Percentiles rank a stretch among this genome's conserved stretches.
These are phyloP conservation scores for Fusarium sp. DNA, from an alignment of 2,329 filamentous ascomycete species.

Conservation along the genomic window DNA sequence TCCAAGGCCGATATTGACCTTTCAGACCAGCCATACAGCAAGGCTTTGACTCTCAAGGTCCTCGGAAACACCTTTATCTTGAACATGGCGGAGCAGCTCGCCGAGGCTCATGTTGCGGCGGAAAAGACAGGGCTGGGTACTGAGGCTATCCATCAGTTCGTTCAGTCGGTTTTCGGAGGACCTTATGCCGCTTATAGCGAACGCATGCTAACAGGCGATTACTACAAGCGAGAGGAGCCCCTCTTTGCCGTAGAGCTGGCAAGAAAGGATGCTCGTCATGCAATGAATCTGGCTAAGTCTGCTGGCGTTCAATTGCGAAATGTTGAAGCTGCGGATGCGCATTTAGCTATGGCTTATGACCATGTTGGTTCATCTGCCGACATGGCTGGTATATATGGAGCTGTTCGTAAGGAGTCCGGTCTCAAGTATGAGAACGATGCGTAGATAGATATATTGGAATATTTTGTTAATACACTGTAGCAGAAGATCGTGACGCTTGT, in stretches of 20 bases:
- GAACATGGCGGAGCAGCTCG: conserved; percentile 82
- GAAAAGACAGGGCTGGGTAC: conserved; percentile 83
- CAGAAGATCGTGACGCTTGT: too few species aligned
- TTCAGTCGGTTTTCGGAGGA: conserved; percentile 80
- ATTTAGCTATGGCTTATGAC: conserved; percentile 76
- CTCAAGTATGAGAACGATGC: conserved; percentile 75
- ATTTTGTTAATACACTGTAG: background rate
- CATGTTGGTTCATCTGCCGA: conserved; percentile 77
- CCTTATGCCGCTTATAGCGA: conserved; percentile 79
- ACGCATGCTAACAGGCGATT: conserved; percentile 80
- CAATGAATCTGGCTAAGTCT: conserved; percentile 71
- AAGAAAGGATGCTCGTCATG: conserved; percentile 84
- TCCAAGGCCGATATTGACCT: conserved; percentile 77
- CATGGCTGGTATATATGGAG: conserved; percentile 85
- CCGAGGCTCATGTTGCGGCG: conserved; percentile 81
- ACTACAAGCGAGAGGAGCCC: conserved; percentile 80
- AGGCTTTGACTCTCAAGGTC: conserved; percentile 79
- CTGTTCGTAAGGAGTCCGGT: conserved; percentile 78
- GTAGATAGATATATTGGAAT: conserved; percentile 1
- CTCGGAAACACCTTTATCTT: conserved; percentile 89
- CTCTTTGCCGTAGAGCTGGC: conserved; percentile 86
- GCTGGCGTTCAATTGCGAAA: conserved; percentile 72
- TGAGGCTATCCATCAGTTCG: conserved; percentile 75
- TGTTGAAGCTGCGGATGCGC: conserved; percentile 73
- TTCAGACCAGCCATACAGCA: conserved; percentile 73